Base-by-base conservation (phyloP, 2,329 filamentous ascomycete species). In the Aspergillus luchuensis region DNA sequence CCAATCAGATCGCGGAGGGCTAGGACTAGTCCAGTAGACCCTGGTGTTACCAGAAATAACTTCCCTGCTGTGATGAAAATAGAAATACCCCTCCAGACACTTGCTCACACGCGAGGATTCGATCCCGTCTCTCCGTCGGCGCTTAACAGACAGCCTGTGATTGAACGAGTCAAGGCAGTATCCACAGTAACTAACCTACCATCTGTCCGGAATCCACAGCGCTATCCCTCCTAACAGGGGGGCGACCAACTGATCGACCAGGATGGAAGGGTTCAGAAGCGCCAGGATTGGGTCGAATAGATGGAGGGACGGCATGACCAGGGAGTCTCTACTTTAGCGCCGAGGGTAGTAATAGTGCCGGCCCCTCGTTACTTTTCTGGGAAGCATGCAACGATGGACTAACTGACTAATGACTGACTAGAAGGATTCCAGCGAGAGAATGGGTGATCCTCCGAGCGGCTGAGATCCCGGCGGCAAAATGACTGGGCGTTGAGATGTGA, bases 401-500 rank as follows among this genome's bases (percentile, higher is more conserved):
- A 11, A 30, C 28, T 30, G 28, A 30, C 28, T 30, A 30, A 30
- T 10, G 28, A 30, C 28, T 30, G 28, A 30, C 28, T 61, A 39
- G 54, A 28, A 28, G 25, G 25, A 28, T 28, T 28, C 25, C 25
- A 28, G 25, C 25, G 25, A 28, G 25, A 48, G 45, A 45, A 36
- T 45, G 49, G n/a, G n/a, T n/a, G 43, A 56, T 58, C 36, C 52
- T 43, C 51, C 11, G 56, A 21, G 53, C 25, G 53, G 51, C 36
- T 57, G 61, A 57, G 59, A 63, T 61, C 63, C 63, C 63, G 52
- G 63, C 63, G 61, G 57, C 61, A 63, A 63, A 36, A 13, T 13
- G 33, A 36, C 10, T 59, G 58, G 47, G 21, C 15, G 38, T 33
- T n/a, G 36, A 36, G 39, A 39, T 60, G 63, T 65, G 63, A 63